Evolutionary conservation across 2,329 filamentous ascomycete genomes (phyloP).

Genomic region (Pseudogymnoascus sp.): DNA sequence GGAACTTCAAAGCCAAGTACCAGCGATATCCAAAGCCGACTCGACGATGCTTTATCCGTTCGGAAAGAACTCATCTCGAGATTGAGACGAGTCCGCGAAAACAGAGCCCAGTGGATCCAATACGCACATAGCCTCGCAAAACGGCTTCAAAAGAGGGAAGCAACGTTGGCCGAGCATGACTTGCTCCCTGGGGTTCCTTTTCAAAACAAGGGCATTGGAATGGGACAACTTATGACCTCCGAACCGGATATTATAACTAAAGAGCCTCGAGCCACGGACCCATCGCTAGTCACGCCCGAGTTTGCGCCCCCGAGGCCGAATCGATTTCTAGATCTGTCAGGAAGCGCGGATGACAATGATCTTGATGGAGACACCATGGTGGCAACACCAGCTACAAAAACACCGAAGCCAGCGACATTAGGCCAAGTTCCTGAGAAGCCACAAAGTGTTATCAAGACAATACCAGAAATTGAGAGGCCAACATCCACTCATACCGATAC

Average conservation of each 20-base stretch:
- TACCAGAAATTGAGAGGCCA: not conserved
- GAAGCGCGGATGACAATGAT: not conserved
- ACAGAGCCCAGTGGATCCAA: not conserved
- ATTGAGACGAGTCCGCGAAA: not conserved
- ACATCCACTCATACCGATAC: not conserved
- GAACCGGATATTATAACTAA: not conserved
- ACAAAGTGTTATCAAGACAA: not conserved
- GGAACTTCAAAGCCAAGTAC: not conserved
- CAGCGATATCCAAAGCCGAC: not conserved
- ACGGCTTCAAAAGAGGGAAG: not conserved
- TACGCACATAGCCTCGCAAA: not conserved
- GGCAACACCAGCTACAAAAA: not conserved
- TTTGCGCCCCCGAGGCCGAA: not conserved
- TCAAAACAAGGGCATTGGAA: constrained; percentile 1
- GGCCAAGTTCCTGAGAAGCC: not conserved
- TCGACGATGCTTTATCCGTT: not conserved
- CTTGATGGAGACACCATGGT: not conserved
- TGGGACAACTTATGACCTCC: not conserved
- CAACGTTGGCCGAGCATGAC: not conserved
- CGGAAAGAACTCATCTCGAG: not conserved
- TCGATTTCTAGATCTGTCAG: not conserved
- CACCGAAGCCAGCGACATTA: not conserved
- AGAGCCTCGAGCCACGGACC: not conserved
- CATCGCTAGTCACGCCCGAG: not conserved
- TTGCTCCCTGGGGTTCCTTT: not conserved